Conservation (phyloP, 208 protist species). For the Acanthamoeba divionensis region DNA sequence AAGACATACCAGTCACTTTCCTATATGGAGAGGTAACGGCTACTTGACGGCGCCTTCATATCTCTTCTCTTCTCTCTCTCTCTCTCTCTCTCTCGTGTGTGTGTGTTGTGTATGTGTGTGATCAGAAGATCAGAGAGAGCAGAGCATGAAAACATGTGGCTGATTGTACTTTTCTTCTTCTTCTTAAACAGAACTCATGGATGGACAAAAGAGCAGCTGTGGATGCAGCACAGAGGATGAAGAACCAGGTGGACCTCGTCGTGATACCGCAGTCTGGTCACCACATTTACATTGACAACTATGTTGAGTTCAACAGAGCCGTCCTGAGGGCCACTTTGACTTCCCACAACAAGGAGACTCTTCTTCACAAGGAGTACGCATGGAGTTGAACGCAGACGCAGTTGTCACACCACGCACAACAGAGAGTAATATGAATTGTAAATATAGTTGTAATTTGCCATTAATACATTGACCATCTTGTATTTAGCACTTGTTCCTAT, state of each 20-base stretch:
- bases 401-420: too few species aligned
- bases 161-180: too few species aligned
- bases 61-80: not conserved
- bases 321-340: not conserved
- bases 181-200: slow-evolving; percentile 46
- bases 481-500: too few species aligned
- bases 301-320: slow-evolving; percentile 1
- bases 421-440: too few species aligned
- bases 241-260: slow-evolving; percentile 31
- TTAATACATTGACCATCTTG: too few species aligned
- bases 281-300: slow-evolving; percentile 58
- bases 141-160: too few species aligned
- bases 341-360: not conserved
- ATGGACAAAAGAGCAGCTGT: slow-evolving; percentile 19
- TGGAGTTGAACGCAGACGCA: not conserved
- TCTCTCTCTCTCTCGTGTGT: too few species aligned
- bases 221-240: not conserved
- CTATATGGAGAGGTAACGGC: slow-evolving; percentile 44
- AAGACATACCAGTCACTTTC: slow-evolving; percentile 41
- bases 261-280: slow-evolving; percentile 41
- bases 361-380: not conserved
- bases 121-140: too few species aligned
- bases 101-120: not conserved
- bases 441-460: too few species aligned
- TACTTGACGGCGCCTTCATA: not conserved